These are phyloP conservation scores for Parietaria judaica DNA, from an alignment of 306 rosid species.

Conservation along the genomic window DNA sequence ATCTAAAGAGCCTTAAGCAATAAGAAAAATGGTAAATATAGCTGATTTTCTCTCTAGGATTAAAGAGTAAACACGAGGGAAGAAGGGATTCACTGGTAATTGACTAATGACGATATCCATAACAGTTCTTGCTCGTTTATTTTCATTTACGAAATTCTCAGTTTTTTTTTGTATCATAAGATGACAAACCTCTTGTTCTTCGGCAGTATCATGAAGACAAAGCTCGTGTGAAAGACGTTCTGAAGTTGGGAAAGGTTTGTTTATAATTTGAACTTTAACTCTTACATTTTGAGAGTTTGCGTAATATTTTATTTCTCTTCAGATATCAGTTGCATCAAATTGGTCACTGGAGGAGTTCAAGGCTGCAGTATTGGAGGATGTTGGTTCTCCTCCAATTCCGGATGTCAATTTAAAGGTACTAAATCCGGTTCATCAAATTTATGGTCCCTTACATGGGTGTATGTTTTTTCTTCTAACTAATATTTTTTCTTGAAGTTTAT, in stretches of 20 bases:
- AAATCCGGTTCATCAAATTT: not conserved
- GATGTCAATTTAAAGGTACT: conserved; percentile 82
- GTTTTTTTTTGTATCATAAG: not conserved
- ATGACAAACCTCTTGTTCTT: conserved; percentile 1
- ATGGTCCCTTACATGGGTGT: not conserved
- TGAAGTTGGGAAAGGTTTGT: conserved; percentile 76
- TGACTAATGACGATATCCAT: too few species aligned
- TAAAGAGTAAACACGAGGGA: too few species aligned
- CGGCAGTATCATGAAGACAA: conserved; percentile 85
- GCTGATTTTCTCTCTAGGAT: too few species aligned
- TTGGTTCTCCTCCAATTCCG: conserved; percentile 44
- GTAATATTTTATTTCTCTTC: not conserved
- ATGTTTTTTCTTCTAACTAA: not conserved
- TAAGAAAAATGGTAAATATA: too few species aligned
- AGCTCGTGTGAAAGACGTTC: conserved; percentile 57
- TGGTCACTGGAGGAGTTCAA: conserved; percentile 70
- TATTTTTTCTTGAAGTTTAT: conserved; percentile 45
- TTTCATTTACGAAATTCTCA: not conserved
- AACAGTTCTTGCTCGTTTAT: too few species aligned
- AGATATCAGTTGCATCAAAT: conserved; percentile 56
- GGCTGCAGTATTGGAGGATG: conserved; percentile 48
- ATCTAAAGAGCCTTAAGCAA: too few species aligned
- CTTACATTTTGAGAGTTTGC: not conserved
- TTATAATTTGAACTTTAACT: not conserved
- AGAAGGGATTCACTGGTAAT: too few species aligned